Evolutionary conservation across 306 rosid species (phyloP).

Genomic region (Lathyrus oleraceus): DNA sequence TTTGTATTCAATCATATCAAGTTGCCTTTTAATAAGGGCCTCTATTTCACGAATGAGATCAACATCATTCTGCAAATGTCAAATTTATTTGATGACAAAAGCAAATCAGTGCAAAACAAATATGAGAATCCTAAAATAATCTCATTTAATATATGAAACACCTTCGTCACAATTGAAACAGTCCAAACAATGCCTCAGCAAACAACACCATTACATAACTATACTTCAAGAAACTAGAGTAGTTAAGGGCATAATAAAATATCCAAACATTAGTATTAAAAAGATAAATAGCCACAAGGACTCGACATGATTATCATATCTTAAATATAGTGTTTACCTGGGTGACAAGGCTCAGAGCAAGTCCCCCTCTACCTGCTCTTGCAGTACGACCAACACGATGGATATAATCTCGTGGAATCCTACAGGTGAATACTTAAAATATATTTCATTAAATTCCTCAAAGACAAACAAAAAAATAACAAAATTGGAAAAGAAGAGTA

Average conservation of each 20-base stretch:
- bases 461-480: slow-evolving; percentile 18
- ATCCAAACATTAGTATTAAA: too few species aligned
- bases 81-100: slow-evolving; percentile 15
- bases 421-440: slow-evolving; percentile 40
- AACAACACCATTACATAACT: too few species aligned
- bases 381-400: slow-evolving; percentile 96
- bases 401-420: slow-evolving; percentile 79
- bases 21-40: slow-evolving; percentile 57
- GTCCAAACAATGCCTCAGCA: neutral
- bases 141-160: neutral
- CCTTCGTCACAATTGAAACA: neutral
- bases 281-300: too few species aligned
- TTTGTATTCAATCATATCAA: slow-evolving; percentile 70
- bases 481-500: slow-evolving; percentile 19
- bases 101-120: slow-evolving; percentile 25
- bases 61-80: slow-evolving; percentile 64
- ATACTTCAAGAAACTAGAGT: too few species aligned
- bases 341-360: slow-evolving; percentile 74
- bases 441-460: slow-evolving; percentile 15
- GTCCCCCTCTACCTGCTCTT: slow-evolving; percentile 92
- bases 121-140: slow-evolving; percentile 1
- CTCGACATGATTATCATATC: too few species aligned
- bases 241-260: too few species aligned
- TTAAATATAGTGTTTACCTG: slow-evolving; percentile 43
- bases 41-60: slow-evolving; percentile 72